Base-by-base conservation (phyloP, 257 asterid species). In the Agastache rugosa region DNA sequence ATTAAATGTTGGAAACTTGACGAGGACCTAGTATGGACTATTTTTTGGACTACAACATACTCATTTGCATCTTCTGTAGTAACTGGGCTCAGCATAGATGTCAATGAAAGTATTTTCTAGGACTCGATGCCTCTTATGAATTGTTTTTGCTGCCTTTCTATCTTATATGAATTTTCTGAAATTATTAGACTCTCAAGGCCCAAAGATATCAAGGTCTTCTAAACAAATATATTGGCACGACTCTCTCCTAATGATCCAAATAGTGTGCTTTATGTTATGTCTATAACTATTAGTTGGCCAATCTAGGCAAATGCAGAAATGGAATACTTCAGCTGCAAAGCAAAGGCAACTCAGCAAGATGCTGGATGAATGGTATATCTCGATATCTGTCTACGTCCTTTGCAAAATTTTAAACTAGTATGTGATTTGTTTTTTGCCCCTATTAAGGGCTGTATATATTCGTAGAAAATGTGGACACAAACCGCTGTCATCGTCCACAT, bases 291-390 rank as follows among this genome's bases (percentile, higher is more conserved):
- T 82, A 56, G 63, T 63, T 84, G 79, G 77, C 66, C 51, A 25
- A 73, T 83, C 75, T 81, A 94, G 99, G 86, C 99, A 94, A 88
- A 89, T 90, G 99, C 83, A 90, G 87, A 94, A 81, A 75, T 94
- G 99, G 99, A 92, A 94, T 77, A 92, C 98, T 69, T 92, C 98
- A 76, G 83, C 96, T 62, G 85, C 89, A 66, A 94, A 94, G 85
- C 97, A 88, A 81, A 84, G 76, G 76, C 96, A 88, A 76, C 85
- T 94, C 68, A 87, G 89, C 93, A 85, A 83, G 82, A 88, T 94
- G 98, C 91, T 94, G 79, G 99, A 92, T 79, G 98, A 94, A 84
- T 94, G 99, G 99, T 94, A 90, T 56, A 73, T 80, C 55, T 83
- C 55, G 59, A 79, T 75, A 80, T 64, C 48, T 48, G 39, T 77